Evolutionary conservation across 2,329 filamentous ascomycete genomes (phyloP).

Genomic region (Aspergillus aculeatus): DNA sequence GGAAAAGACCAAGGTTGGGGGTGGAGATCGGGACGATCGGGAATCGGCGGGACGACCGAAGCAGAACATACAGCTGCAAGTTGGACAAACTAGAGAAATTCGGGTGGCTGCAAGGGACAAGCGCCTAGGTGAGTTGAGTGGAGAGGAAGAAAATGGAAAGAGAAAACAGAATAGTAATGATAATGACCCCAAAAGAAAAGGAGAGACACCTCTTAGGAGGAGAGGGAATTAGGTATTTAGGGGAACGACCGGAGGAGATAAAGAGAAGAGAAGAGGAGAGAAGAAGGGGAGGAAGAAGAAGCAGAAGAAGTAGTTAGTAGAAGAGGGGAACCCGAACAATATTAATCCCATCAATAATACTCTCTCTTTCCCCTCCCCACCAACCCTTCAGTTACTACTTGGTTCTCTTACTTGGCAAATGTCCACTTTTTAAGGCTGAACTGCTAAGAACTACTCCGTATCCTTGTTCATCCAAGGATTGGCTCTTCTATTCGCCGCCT

Average conservation of each 20-base stretch:
- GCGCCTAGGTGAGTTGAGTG: conserved; percentile 1
- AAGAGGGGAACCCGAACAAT: not conserved
- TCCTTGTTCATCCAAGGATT: not conserved
- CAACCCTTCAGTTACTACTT: not conserved
- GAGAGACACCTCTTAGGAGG: conserved; percentile 2
- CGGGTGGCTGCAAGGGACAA: conserved; percentile 4
- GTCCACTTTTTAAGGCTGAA: not conserved
- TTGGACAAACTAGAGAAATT: conserved; percentile 1
- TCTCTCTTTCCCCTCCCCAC: not conserved
- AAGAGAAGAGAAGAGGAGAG: conserved; percentile 1
- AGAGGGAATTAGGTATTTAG: conserved; percentile 6
- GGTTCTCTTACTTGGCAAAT: not conserved
- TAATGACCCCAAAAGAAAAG: not conserved
- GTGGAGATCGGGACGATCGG: conserved; percentile 7
- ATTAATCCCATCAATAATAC: not conserved
- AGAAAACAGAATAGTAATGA: conserved; percentile 8
- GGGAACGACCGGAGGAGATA: not conserved
- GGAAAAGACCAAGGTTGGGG: conserved; percentile 1
- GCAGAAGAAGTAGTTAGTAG: not conserved
- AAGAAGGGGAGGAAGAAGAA: not conserved
- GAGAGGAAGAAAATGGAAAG: conserved; percentile 4
- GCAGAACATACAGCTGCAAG: conserved; percentile 5
- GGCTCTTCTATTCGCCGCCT: not conserved
- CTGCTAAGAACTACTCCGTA: not conserved
- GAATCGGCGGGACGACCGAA: conserved; percentile 6